Base-by-base conservation (phyloP, 371 early-diverging fungal species). In the Actinomucor elegans region DNA sequence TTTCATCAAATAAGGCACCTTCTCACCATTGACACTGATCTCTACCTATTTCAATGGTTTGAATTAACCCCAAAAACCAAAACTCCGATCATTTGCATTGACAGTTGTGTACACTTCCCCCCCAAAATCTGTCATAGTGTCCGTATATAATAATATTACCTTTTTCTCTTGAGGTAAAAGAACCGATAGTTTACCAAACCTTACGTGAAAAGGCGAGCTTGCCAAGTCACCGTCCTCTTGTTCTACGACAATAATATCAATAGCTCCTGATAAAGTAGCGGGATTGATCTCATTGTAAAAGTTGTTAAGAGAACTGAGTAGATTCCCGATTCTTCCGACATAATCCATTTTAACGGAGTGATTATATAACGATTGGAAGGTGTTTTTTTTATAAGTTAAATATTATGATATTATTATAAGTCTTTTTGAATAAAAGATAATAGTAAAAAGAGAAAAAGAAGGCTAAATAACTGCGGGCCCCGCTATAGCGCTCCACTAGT, bases 211-310 rank as follows among this genome's bases (percentile, higher is more conserved):
- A 4, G 99, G 98, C 7, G 97, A 94, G 66, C 97, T 94, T 9
- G 81, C 72, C 24, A 96, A 73, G 26, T 86, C 84, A 15, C 96
- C 97, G 64, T 89, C 77, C 28, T 74, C 58, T 58, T 86, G 88
- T 64, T 95, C 87, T 11, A 97, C 93, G 11, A 97, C 98, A 8
- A 99, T 87, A 41, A 99, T 88, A 72, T 99, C 99, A 71, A 98
- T 98, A 31, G 99, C 98, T 28, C 99, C 99, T 11, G 95, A 94
- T 26, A 99, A 85, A 0, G 99, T 99, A 0, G 98, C 84, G 3
- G 99, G 99, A 67, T 99, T 99, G 47, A 99, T 86, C 62, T 95
- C 97, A 55, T 89, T 94, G 79, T 98, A 99, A 66, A 99, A 89
- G 57, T 88, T 91, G 57, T 89, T 84, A 27, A 98, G 93, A 11